Evolutionary conservation across 1,139 yeast species (phyloP).

Genomic region (Candida anutae): DNA sequence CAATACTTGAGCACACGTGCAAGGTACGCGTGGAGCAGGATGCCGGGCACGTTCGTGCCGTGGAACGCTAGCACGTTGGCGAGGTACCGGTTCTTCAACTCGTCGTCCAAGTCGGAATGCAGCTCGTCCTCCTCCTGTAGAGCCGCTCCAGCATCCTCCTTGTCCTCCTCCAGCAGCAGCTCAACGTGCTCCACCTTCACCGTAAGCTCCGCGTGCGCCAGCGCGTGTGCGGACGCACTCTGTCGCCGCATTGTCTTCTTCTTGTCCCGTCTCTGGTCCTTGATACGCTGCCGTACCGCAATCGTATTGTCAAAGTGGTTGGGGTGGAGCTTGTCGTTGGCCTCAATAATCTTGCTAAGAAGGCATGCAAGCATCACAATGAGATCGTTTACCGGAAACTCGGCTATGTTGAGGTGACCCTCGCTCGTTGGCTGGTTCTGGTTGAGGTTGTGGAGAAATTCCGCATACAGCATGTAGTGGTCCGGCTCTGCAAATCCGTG

Average conservation of each 20-base stretch:
- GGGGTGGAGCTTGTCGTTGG: constrained; percentile 82
- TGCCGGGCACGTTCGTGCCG: constrained; percentile 93
- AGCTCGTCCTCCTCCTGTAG: constrained; percentile 7
- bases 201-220: constrained; percentile 1
- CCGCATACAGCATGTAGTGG: constrained; percentile 5
- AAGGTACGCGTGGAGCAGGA: constrained; percentile 80
- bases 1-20: constrained; percentile 90
- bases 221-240: neutral
- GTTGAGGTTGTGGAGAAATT: neutral
- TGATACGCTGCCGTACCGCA: constrained; percentile 37
- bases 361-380: constrained; percentile 79
- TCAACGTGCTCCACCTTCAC: neutral
- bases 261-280: constrained; percentile 27
- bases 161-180: constrained; percentile 3
- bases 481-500: constrained; percentile 4
- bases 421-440: constrained; percentile 12
- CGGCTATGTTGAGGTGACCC: constrained; percentile 71
- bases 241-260: constrained; percentile 19
- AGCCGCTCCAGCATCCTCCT: constrained; percentile 2
- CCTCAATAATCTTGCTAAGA: constrained; percentile 78
- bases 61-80: constrained; percentile 86
- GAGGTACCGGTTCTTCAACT: constrained; percentile 47
- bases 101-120: constrained; percentile 27
- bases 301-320: constrained; percentile 53
- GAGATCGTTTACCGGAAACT: constrained; percentile 74